phyloP scores from a whole-genome alignment of 306 rosid genomes.

The Hippophae rhamnoides region DNA sequence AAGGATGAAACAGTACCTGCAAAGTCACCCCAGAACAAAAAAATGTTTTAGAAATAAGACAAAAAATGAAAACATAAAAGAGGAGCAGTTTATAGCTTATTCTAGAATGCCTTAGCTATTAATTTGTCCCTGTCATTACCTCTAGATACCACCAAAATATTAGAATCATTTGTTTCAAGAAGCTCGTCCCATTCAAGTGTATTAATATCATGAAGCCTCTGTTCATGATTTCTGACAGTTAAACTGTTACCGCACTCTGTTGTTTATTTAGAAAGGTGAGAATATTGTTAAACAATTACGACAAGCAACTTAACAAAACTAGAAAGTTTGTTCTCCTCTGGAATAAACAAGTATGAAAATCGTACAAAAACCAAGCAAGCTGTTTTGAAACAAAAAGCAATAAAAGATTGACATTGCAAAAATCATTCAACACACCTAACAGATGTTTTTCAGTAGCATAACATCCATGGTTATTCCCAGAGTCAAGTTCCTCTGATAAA shows the following conservation, averaged over 20 bases:
- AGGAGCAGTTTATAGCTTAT: slow-evolving; percentile 9
- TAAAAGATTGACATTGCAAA: slow-evolving; percentile 11
- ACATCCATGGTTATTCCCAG: slow-evolving; percentile 40
- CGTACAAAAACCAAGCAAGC: neutral
- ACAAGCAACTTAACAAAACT: slow-evolving; percentile 4
- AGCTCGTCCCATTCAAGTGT: slow-evolving; percentile 99
- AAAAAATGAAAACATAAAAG: neutral
- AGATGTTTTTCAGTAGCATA: slow-evolving; percentile 40
- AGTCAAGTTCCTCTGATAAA: slow-evolving; percentile 69
- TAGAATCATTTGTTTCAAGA: slow-evolving; percentile 45
- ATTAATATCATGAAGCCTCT: slow-evolving; percentile 77
- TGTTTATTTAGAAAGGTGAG: slow-evolving; percentile 27
- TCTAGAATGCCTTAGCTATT: slow-evolving; percentile 14
- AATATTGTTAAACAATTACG: slow-evolving; percentile 5
- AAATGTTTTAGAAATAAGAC: neutral
- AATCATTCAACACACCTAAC: slow-evolving; percentile 22
- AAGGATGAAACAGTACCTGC: too few species aligned
- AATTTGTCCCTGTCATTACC: slow-evolving; percentile 39
- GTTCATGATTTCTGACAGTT: slow-evolving; percentile 44
- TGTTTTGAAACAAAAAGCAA: too few species aligned
- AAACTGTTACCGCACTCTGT: slow-evolving; percentile 37
- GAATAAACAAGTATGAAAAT: neutral
- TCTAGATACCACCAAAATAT: slow-evolving; percentile 20
- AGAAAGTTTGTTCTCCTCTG: neutral
- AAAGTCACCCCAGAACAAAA: too few species aligned